Conservation (phyloP, 306 rosid species). For the Crataegus laevigata region DNA sequence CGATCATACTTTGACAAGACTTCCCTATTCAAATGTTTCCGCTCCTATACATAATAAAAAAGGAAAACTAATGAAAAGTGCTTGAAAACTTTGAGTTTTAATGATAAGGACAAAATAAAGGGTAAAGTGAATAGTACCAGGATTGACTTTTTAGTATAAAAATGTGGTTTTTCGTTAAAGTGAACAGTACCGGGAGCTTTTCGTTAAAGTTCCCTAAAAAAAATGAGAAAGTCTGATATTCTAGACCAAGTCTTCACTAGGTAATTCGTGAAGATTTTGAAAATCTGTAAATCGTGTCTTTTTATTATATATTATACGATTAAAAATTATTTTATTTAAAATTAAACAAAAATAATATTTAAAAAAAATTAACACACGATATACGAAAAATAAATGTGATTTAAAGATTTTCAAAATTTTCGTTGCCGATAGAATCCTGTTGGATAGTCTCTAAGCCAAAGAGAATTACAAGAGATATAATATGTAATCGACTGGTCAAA, state of each 20-base stretch:
- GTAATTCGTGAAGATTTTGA: not conserved
- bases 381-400: fast-evolving
- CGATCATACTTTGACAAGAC: not conserved
- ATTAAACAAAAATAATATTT: fast-evolving
- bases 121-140: too few species aligned
- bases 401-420: too few species aligned
- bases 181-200: too few species aligned
- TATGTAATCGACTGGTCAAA: not conserved
- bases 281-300: fast-evolving
- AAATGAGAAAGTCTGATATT: not conserved
- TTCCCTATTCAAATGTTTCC: not conserved
- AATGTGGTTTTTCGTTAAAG: too few species aligned
- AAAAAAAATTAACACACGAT: fast-evolving
- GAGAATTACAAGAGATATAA: not conserved
- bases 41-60: not conserved
- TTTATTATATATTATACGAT: fast-evolving
- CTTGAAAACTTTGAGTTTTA: too few species aligned
- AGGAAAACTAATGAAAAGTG: too few species aligned
- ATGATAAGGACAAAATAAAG: too few species aligned
- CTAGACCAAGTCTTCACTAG: not conserved
- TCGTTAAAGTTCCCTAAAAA: too few species aligned
- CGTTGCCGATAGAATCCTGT: too few species aligned
- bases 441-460: not conserved
- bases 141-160: too few species aligned
- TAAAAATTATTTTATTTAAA: too few species aligned